Evolutionary conservation across 2,329 filamentous ascomycete genomes (phyloP), one percentile per base, ranked within the genome.

Genomic region (Scedosporium minutisporum): DNA sequence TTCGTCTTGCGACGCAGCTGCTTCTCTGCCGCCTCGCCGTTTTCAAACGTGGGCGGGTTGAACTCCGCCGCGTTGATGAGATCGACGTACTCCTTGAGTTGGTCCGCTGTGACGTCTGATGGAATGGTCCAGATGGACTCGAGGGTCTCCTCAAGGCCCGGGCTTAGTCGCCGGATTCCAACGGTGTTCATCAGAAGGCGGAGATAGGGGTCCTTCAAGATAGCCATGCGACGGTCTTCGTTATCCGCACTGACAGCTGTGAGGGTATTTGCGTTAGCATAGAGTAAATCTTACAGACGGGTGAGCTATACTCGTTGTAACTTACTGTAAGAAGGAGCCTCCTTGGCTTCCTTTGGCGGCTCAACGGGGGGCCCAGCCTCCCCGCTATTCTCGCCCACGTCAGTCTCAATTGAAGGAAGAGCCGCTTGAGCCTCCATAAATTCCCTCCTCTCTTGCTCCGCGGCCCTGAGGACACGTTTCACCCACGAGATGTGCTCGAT

Each of bases 171-270:
- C 68, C 88, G 81, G 65, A 96, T 84, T 0, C 89, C 90, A 18
- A 88, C 80, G 0, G 95, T 80, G 1, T 81, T 87, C 83, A 97
- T 88, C 3, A 99, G 82, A 1, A 97, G 85, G 41, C 93, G 88
- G 2, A 97, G 81, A 69, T 93, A 88, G 9, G 90, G 87, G 73
- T 97, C 96, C 71, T 91, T 96, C 78, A 96, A 96, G 75, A 96
- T 87, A 27, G 91, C 88, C 23, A 81, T 82, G 60, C 87, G 86
- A 48, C 87, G 85, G 58, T 83, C 80, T 57, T 89, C 84, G 51
- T 83, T 85, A 63, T 88, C 85, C 0, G 89, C 81, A 60, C 80
- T 82, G 61, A 92, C 76, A 63, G 76, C 84, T 88, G 68, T 18
- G 14, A 21, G 12, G 21, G 16, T n/a, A n/a, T 16, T 38, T 41